A percentile compares a stretch with the other conserved stretches of the same genome.
Conservation (phyloP, 495 filamentous ascomycete species). For the Neurospora tetraspora region DNA sequence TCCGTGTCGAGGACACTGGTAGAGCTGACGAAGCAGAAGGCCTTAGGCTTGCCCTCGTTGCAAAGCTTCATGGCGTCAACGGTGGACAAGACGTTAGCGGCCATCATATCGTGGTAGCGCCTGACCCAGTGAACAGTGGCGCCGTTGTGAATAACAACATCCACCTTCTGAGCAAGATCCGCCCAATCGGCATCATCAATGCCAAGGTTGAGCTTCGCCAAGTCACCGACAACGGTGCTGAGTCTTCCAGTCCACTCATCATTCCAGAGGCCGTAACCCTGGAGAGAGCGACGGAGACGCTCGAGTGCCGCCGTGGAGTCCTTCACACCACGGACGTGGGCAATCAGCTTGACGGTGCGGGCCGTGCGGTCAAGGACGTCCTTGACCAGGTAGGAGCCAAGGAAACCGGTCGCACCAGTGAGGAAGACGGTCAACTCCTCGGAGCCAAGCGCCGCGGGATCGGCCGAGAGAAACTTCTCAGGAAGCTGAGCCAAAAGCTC, state of each 20-base stretch:
- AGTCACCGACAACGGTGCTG: slow-evolving; percentile 58
- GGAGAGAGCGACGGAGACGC: slow-evolving; percentile 43
- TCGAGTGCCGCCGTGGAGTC: slow-evolving; percentile 39
- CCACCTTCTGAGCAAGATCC: slow-evolving; percentile 50
- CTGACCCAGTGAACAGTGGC: slow-evolving; percentile 82
- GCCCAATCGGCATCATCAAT: slow-evolving; percentile 54
- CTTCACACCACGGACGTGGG: slow-evolving; percentile 59
- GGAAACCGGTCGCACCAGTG: slow-evolving; percentile 86
- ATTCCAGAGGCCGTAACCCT: slow-evolving; percentile 75
- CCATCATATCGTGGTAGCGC: slow-evolving; percentile 63
- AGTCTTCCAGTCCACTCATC: slow-evolving; percentile 56
- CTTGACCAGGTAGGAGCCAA: slow-evolving; percentile 71
- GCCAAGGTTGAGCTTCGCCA: slow-evolving; percentile 63
- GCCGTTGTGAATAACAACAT: slow-evolving; percentile 85
- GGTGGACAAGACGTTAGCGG: slow-evolving; percentile 74
- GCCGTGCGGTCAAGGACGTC: slow-evolving; percentile 56
- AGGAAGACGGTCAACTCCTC: slow-evolving; percentile 58
- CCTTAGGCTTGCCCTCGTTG: slow-evolving; percentile 66
- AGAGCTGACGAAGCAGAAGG: slow-evolving; percentile 74
- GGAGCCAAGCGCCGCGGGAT: slow-evolving; percentile 17
- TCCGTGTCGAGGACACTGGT: slow-evolving; percentile 77
- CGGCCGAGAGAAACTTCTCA: slow-evolving; percentile 28
- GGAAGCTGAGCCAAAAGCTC: slow-evolving; percentile 27
- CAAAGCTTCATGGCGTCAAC: slow-evolving; percentile 70
- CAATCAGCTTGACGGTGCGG: slow-evolving; percentile 56